A percentile compares a stretch with the other conserved stretches of the same genome.
phyloP scores from a whole-genome alignment of 73 alveolate species.

The Paramecium tetraurelia region DNA sequence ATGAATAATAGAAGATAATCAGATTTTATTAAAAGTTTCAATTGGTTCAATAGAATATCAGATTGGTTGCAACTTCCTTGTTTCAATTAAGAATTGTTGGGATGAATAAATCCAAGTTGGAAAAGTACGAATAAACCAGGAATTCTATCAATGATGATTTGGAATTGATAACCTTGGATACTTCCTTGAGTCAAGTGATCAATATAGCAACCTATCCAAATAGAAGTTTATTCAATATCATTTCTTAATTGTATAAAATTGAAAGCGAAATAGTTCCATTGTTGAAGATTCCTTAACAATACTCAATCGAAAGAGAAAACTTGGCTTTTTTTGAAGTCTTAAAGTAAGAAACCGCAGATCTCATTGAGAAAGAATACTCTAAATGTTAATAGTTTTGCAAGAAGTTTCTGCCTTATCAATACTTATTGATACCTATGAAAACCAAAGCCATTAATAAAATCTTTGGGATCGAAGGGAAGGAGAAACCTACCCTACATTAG shows the following conservation, averaged over 20 bases:
- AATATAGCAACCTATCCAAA: not conserved
- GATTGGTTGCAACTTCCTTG: not conserved
- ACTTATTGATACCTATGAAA: not conserved
- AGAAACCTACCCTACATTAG: not conserved
- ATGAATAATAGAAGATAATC: not conserved
- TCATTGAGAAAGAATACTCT: not conserved
- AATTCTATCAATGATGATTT: not conserved
- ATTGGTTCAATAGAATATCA: not conserved
- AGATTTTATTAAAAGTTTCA: not conserved
- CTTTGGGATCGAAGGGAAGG: slow-evolving; percentile 12
- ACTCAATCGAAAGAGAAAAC: not conserved
- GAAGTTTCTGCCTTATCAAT: not conserved
- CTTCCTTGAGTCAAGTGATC: not conserved
- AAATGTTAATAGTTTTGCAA: not conserved
- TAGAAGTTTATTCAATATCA: not conserved
- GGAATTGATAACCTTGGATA: not conserved
- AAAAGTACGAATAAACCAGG: not conserved
- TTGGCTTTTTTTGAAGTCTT: not conserved
- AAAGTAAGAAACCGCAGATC: not conserved
- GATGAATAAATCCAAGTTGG: not conserved
- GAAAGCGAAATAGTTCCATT: not conserved
- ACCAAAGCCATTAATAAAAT: not conserved
- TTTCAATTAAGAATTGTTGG: not conserved
- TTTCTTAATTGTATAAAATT: not conserved
- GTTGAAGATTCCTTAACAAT: not conserved